Evolutionary conservation across 768 basidiomycete genomes (phyloP), one percentile per base, ranked within the genome.

Genomic region (Cubamyces lactineus): DNA sequence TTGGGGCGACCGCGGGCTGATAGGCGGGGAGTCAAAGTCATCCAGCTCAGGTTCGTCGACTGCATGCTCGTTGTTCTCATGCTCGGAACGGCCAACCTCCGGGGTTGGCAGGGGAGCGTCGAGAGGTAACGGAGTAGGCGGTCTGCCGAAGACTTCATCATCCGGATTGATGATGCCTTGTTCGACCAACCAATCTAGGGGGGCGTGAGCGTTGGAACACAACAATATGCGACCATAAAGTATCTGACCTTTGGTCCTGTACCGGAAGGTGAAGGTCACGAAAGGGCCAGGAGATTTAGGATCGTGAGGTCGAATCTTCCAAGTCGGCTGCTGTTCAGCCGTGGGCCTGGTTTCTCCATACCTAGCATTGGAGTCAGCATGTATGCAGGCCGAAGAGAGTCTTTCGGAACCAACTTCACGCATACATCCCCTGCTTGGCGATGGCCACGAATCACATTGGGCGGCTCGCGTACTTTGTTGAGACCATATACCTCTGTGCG

Each of bases 231-330:
- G 11, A 34, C 2, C n/a, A 13, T 15, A 53, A 21, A 46, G 9
- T 2, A 1, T 21, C 66, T 39, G 62, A 86, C 87, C 84, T 57
- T 72, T 75, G 40, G 84, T 76, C 24, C 86, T 76, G 70, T 91
- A 91, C 42, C 85, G 78, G 70, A 90, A 91, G 2, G 83, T 76
- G 68, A 91, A 91, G 16, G 85, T 83, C 24, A 88, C 85, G 56
- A 81, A 83, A n/a, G 86, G 82, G 3, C 70, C 67, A 7, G 72
- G 72, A 19, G 68, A 60, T 16, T 73, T 69, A 26, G 74, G 70
- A 30, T 83, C 82, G 65, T 83, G 77, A 0, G 85, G 76, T 52
- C 76, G 73, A 11, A 87, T 79, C 3, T 74, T 70, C 86, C 85
- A 89, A 11, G 88, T 91, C 4, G 76, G 74, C 57, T 73, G 76